phyloP scores from a whole-genome alignment of 495 filamentous ascomycete species.

The Tuber calosporum region DNA sequence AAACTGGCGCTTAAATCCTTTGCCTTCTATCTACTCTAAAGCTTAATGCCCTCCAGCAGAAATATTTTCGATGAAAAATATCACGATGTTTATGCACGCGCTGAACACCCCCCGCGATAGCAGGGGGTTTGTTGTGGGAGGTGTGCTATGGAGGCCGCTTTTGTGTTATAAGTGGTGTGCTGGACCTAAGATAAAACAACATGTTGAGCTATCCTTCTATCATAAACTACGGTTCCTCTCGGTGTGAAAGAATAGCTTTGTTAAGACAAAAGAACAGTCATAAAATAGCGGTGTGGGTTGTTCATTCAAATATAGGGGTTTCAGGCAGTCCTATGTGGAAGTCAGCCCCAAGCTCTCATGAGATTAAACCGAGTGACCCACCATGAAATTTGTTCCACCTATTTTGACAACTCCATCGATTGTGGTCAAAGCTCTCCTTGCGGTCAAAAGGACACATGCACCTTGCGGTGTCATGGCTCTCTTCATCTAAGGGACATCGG shows the following conservation, averaged over 20 bases:
- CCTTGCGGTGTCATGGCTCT: conserved; percentile 30
- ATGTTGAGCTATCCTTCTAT: background rate
- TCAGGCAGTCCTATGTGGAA: background rate
- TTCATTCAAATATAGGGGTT: background rate
- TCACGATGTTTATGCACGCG: no score
- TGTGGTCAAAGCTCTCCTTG: conserved; percentile 36
- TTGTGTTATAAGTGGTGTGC: no score
- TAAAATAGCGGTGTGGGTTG: conserved; percentile 24
- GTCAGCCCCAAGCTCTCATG: conserved; percentile 1
- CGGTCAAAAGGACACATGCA: conserved; percentile 38
- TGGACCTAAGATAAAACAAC: background rate
- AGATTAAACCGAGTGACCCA: conserved; percentile 22
- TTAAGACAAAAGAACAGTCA: conserved; percentile 10
- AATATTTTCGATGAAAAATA: no score
- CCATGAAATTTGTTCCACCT: conserved; percentile 38
- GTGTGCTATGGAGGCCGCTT: no score
- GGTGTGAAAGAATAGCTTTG: background rate
- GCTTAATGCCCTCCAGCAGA: no score
- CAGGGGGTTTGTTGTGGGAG: no score
- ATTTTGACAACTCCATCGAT: conserved; percentile 36
- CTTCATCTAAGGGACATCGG: conserved; percentile 37
- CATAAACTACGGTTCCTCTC: background rate
- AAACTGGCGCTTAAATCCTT: no score
- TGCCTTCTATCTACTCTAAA: no score
- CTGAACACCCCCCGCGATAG: no score